Conservation (phyloP, 23 red algal genomes). For the Gracilaria caudata region DNA sequence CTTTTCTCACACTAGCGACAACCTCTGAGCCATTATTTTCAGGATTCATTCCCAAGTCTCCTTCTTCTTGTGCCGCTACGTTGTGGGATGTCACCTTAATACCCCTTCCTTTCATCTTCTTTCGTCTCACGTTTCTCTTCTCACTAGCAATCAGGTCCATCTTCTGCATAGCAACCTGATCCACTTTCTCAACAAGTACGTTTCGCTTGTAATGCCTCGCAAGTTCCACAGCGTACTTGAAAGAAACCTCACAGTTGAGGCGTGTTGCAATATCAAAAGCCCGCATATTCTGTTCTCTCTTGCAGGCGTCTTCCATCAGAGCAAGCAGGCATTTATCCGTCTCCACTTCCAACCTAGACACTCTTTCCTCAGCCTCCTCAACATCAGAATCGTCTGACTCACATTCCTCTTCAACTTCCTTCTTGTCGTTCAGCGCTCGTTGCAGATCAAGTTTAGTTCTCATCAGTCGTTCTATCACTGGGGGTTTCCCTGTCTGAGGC, state of each 20-base stretch:
- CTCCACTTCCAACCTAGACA: constrained; percentile 42
- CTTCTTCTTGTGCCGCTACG: neutral
- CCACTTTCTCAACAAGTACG: constrained; percentile 50
- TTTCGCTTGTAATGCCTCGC: constrained; percentile 78
- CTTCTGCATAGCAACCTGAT: constrained; percentile 60
- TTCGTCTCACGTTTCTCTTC: neutral
- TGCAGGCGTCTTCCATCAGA: constrained; percentile 82
- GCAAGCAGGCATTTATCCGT: constrained; percentile 80
- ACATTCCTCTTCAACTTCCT: constrained; percentile 45
- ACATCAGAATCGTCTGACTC: constrained; percentile 61
- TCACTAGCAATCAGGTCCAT: constrained; percentile 15
- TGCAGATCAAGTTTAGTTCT: constrained; percentile 43
- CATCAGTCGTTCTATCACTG: constrained; percentile 36
- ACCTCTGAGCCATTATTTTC: neutral
- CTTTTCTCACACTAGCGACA: neutral
- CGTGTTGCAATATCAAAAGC: constrained; percentile 82
- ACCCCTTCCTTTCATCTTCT: neutral
- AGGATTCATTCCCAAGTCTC: neutral
- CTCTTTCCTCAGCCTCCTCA: constrained; percentile 29
- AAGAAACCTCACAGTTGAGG: constrained; percentile 54
- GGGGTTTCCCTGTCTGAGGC: constrained; percentile 30
- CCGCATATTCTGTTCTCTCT: constrained; percentile 65
- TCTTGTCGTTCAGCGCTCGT: constrained; percentile 36
- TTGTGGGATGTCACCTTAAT: neutral
- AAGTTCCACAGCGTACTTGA: constrained; percentile 68